phyloP scores from a whole-genome alignment of 2,329 filamentous ascomycete species.

The Phaeophleospora eucalypticola region DNA sequence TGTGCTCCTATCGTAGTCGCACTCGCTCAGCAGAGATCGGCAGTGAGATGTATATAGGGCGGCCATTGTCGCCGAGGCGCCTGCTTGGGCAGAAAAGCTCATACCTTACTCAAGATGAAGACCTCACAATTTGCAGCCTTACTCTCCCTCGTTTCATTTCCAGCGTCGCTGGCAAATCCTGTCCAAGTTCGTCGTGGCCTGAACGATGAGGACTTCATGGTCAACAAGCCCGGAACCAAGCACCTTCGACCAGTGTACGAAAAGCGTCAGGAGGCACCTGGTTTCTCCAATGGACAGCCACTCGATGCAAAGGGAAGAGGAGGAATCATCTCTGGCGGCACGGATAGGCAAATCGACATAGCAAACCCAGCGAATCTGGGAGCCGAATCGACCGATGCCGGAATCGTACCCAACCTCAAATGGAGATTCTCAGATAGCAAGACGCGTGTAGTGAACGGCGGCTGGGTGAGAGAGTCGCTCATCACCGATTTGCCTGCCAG shows the following conservation, averaged over 20 bases:
- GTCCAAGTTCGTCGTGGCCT: neutral
- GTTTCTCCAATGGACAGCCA: conserved; percentile 53
- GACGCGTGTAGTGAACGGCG: conserved; percentile 58
- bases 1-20: no score
- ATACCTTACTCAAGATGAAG: neutral
- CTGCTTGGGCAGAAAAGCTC: no score
- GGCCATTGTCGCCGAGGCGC: no score
- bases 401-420: conserved; percentile 63
- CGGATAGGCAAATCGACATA: conserved; percentile 57
- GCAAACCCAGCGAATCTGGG: conserved; percentile 63
- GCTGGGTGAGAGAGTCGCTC: conserved; percentile 64
- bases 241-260: conserved; percentile 14
- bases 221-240: conserved; percentile 8
- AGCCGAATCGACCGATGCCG: conserved; percentile 58
- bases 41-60: no score
- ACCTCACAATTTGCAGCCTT: neutral
- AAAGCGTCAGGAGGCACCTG: conserved; percentile 31
- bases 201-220: neutral
- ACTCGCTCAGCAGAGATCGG: no score
- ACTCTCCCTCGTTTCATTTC: neutral
- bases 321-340: conserved; percentile 62
- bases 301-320: conserved; percentile 56
- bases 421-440: conserved; percentile 64
- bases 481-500: conserved; percentile 63
- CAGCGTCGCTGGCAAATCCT: neutral